Conservation (phyloP, 768 basidiomycete genomes). For the Rhodotorula diobovata region DNA sequence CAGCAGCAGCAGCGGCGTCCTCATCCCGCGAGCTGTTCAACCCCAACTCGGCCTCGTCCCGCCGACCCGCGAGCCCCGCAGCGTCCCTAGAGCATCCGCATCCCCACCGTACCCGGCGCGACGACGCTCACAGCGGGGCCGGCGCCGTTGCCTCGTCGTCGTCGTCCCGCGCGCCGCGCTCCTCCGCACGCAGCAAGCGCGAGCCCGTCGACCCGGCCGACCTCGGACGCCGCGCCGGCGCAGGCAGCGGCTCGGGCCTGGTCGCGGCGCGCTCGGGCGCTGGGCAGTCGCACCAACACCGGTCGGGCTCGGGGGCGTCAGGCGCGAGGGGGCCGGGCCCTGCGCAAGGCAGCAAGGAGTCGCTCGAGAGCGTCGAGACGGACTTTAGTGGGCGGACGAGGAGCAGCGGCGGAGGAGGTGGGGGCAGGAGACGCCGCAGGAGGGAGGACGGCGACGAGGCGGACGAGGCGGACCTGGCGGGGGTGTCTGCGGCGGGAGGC, state of each 20-base stretch:
- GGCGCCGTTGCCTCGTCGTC: neutral
- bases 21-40: conserved; percentile 4
- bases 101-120: no score
- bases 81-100: no score
- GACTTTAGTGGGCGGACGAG: conserved; percentile 28
- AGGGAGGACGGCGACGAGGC: conserved; percentile 2
- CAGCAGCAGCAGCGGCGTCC: neutral
- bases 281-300: no score
- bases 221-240: neutral
- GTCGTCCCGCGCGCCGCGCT: neutral
- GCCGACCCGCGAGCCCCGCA: no score
- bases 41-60: neutral
- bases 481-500: neutral
- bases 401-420: conserved; percentile 3
- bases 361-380: conserved; percentile 26
- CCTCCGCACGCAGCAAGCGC: conserved; percentile 17
- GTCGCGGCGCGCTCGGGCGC: no score
- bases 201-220: conserved; percentile 14
- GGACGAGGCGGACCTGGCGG: neutral
- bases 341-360: conserved; percentile 18
- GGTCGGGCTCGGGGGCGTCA: neutral
- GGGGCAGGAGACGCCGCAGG: neutral
- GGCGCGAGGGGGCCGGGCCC: neutral
- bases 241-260: neutral
- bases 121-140: neutral